These are phyloP conservation scores for Verticillium klebahnii DNA, from an alignment of 2,329 filamentous ascomycete species.

Conservation along the genomic window DNA sequence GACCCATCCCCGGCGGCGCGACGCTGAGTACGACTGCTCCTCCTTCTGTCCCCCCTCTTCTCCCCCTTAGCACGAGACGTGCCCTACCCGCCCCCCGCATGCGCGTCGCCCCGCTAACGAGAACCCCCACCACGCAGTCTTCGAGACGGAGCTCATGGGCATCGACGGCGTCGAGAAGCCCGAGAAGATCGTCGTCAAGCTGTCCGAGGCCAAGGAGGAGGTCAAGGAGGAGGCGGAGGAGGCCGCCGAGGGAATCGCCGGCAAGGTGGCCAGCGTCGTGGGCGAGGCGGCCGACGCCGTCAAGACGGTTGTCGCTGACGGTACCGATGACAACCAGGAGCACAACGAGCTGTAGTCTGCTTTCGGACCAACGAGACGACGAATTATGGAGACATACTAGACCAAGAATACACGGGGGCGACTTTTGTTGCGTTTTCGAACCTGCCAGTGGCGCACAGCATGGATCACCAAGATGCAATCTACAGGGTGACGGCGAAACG, in stretches of 20 bases:
- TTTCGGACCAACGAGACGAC: not conserved
- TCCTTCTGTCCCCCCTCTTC: constrained; percentile 4
- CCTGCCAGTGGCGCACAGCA: not conserved
- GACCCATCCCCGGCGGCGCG: constrained; percentile 77
- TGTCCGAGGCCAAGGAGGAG: constrained; percentile 17
- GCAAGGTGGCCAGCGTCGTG: constrained; percentile 41
- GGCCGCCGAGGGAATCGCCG: constrained; percentile 33
- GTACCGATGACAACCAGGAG: constrained; percentile 48
- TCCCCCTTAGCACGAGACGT: not conserved
- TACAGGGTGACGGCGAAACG: too few species aligned
- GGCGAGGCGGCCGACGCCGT: constrained; percentile 46
- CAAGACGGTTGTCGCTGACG: constrained; percentile 47
- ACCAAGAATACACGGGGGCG: not conserved
- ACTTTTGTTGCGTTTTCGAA: not conserved
- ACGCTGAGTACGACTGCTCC: constrained; percentile 59
- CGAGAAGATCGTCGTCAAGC: constrained; percentile 40
- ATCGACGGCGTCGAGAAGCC: constrained; percentile 68
- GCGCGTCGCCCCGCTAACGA: not conserved
- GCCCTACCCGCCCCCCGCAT: not conserved
- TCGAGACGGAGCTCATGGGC: constrained; percentile 84
- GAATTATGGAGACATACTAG: not conserved
- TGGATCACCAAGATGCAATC: too few species aligned
- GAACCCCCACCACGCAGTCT: constrained; percentile 51
- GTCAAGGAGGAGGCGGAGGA: constrained; percentile 24
- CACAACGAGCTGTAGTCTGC: constrained; percentile 53